Evolutionary conservation across 768 basidiomycete genomes (phyloP), one percentile per base, ranked within the genome.

Genomic region (Termitomyces sp.): DNA sequence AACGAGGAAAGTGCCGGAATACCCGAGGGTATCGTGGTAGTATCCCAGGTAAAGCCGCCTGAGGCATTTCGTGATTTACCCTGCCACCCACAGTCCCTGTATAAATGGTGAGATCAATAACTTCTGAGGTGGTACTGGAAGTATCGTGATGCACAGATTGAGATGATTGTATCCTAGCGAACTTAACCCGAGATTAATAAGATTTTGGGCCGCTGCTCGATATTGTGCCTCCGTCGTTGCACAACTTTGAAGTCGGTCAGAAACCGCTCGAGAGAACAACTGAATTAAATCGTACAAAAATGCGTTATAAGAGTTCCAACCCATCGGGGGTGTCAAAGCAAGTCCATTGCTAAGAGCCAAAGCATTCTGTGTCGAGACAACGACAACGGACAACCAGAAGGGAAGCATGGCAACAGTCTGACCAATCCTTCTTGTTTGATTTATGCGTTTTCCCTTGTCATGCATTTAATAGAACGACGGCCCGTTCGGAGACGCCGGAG

Each of bases 71-170:
- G 70, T 9, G 66, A 59, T 53, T 69, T 78, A 10, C 74, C 76
- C 63, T 80, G 78, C 79, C 79, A 80, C n/a, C 76, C 79, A 63
- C 77, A 80, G 60, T 80, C 78, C 20, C 78, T 80, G 47, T 35
- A 3, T 26, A 10, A 35, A 22, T 2, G 41, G 13, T 14, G 20
- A 38, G n/a, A 41, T 22, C 41, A 36, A 44, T 33, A 38, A 22
- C n/a, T 14, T 3, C n/a, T 28, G n/a, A 1, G 6, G 32, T 10
- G 28, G 20, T 3, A 22, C 10, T 53, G 16, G 14, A 5, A 20
- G 3, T 11, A 28, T 50, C 3, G 32, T 24, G 32, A 52, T 71
- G 28, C 63, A 77, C 78, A 79, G 63, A 62, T 77, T 78, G 55
- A 80, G 58, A 58, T 76, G 75, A 30, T 73, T 62, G 58, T 79